A percentile compares a stretch with the other conserved stretches of the same genome.
Evolutionary conservation across 2,329 filamentous ascomycete genomes (phyloP).

Genomic region (Botrytis medusae): DNA sequence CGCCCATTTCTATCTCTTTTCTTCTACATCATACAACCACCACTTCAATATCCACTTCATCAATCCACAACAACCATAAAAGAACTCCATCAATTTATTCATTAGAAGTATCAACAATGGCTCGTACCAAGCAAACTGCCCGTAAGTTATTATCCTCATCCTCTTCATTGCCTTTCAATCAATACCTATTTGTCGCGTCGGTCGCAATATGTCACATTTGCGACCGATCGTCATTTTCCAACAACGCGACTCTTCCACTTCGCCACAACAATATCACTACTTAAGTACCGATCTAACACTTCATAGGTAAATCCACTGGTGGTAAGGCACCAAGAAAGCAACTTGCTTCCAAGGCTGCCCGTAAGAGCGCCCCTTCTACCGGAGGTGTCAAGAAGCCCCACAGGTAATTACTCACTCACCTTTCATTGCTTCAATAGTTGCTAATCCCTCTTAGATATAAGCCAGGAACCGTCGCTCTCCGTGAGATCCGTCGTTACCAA

Average conservation of each 20-base stretch:
- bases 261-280: not conserved
- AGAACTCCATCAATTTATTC: constrained; percentile 16
- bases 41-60: constrained; percentile 19
- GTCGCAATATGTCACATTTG: constrained; percentile 33
- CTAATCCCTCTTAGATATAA: constrained; percentile 65
- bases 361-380: constrained; percentile 96
- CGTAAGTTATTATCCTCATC: constrained; percentile 22
- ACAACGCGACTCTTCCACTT: constrained; percentile 24
- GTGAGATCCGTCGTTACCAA: constrained; percentile 98
- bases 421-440: not conserved
- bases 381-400: constrained; percentile 41
- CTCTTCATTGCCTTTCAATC: not conserved
- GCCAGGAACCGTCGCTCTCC: constrained; percentile 92
- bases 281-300: constrained; percentile 33
- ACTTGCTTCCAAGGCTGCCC: constrained; percentile 95
- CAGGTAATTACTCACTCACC: not conserved
- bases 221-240: constrained; percentile 23
- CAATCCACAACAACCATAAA: constrained; percentile 29
- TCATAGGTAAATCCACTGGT: constrained; percentile 67
- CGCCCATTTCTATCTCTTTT: constrained; percentile 36
- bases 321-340: constrained; percentile 87
- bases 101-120: constrained; percentile 40
- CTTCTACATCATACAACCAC: constrained; percentile 38
- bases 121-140: constrained; percentile 41
- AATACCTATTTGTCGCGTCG: constrained; percentile 22